Percentiles rank a stretch among this genome's conserved stretches.
Conservation (phyloP, 257 asterid genomes). For the Cruciata laevipes region DNA sequence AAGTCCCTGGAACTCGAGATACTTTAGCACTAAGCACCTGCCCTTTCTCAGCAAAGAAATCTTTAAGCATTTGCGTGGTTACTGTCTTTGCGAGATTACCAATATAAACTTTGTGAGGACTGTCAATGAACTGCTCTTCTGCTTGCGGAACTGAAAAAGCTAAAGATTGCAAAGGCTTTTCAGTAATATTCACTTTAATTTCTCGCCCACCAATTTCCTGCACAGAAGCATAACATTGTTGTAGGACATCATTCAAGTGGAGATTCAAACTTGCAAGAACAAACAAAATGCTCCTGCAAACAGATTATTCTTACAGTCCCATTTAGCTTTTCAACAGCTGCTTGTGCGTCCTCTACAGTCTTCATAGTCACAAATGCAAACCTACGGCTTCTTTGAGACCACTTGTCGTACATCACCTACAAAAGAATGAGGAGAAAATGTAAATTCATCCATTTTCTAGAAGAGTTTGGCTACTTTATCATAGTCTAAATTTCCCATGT, state of each 20-base stretch:
- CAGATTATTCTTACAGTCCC: constrained; percentile 55
- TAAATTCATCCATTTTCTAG: neutral
- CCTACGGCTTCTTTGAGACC: constrained; percentile 80
- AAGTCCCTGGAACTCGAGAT: constrained; percentile 78
- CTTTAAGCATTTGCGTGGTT: constrained; percentile 49
- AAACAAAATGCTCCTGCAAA: neutral
- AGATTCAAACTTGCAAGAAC: neutral
- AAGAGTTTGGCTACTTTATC: constrained; percentile 1
- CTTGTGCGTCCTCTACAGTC: constrained; percentile 69
- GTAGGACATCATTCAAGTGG: neutral
- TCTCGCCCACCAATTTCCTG: constrained; percentile 86
- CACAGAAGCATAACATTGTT: constrained; percentile 2
- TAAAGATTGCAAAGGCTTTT: constrained; percentile 53
- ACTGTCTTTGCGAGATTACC: constrained; percentile 89
- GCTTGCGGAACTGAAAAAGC: constrained; percentile 42
- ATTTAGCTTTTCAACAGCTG: constrained; percentile 65
- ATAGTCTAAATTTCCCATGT: neutral
- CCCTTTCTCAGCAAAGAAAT: constrained; percentile 66
- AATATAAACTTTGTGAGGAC: constrained; percentile 78
- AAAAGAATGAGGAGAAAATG: constrained; percentile 8
- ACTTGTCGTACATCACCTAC: constrained; percentile 91
- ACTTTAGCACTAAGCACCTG: constrained; percentile 74
- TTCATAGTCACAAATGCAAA: constrained; percentile 88
- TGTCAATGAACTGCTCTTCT: constrained; percentile 75
- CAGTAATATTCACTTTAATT: constrained; percentile 79